phyloP scores from a whole-genome alignment of 768 basidiomycete species.

The Saitozyma sp. region DNA sequence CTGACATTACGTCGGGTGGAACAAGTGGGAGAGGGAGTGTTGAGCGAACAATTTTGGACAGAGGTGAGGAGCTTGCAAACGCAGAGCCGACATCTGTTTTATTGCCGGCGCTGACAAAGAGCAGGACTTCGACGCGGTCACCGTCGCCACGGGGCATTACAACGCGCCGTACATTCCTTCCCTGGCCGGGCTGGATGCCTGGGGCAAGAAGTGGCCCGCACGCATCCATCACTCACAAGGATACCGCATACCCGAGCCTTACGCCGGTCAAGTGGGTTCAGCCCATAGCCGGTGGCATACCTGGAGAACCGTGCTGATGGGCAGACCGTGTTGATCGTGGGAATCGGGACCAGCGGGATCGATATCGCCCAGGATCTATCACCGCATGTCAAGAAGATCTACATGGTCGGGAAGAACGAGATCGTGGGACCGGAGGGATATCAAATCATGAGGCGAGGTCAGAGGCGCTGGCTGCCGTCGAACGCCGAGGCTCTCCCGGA shows the following conservation, averaged over 20 bases:
- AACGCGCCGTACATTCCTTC: conserved; percentile 40
- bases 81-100: background rate
- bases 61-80: conserved; percentile 21
- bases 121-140: conserved; percentile 39
- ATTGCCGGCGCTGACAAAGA: background rate
- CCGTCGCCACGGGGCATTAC: conserved; percentile 49
- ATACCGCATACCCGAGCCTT: conserved; percentile 55
- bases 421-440: conserved; percentile 26
- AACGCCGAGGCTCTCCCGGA: conserved; percentile 51
- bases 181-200: conserved; percentile 52
- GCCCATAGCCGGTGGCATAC: background rate
- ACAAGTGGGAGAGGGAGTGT: conserved; percentile 9
- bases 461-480: conserved; percentile 22
- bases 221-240: conserved; percentile 55
- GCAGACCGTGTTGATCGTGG: conserved; percentile 48
- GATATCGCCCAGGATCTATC: conserved; percentile 54
- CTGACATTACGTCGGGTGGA: conserved; percentile 19
- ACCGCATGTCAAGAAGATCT: conserved; percentile 51
- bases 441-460: conserved; percentile 20
- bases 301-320: background rate
- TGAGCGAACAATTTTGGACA: conserved; percentile 25
- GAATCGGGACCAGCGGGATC: conserved; percentile 54
- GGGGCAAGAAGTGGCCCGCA: conserved; percentile 53
- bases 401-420: conserved; percentile 45
- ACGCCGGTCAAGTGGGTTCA: conserved; percentile 47